Base-by-base conservation (phyloP, 768 basidiomycete genomes). In the Polyporus arcularius region DNA sequence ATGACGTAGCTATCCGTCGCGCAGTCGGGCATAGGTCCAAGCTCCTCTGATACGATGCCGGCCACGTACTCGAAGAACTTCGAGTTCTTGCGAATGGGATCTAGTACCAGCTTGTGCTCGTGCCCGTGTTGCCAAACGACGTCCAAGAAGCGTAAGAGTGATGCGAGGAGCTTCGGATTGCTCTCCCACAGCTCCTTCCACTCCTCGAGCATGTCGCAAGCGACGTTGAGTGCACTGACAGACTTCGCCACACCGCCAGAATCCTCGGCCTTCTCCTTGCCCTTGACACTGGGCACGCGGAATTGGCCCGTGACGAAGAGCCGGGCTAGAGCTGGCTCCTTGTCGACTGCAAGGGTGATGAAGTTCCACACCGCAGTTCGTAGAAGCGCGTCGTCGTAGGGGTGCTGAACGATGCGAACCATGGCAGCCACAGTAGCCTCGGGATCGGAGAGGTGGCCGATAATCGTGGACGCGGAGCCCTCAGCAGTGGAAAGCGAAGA, bases 361-460 rank as follows among this genome's bases (percentile, higher is more conserved):
- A 96, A 89, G 62, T 82, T 83, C 95, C 96, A 98, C 5, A 92
- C 85, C 0, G 89, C 83, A 52, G 82, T 87, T 18, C 90, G 86
- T 35, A 92, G 79, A 8, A 80, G 69, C 18, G 87, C 77, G 45
- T 94, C 92, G 32, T 93, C 89, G 64, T 90, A 92, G 0, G 92
- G 90, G 68, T 93, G 88, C 57, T 86, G 84, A 6, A 90, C 78
- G 39, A 93, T 88, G 21, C 85, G 82, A 2, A 94, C 86, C 18
- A 94, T 75, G 0, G 84, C 78, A 3, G 84, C 72, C 0, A 90
- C 86, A 0, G 85, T 86, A 9, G 84, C 80, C 62, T 93, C 91
- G 1, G 93, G 87, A 65, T 91, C 84, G 4, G 87, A 83, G 4
- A 95, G 78, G 70, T 94, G 92, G 0, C 87, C 86, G 42, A 90